phyloP scores from a whole-genome alignment of 495 filamentous ascomycete species.

The Clavariopsis aquatica region DNA sequence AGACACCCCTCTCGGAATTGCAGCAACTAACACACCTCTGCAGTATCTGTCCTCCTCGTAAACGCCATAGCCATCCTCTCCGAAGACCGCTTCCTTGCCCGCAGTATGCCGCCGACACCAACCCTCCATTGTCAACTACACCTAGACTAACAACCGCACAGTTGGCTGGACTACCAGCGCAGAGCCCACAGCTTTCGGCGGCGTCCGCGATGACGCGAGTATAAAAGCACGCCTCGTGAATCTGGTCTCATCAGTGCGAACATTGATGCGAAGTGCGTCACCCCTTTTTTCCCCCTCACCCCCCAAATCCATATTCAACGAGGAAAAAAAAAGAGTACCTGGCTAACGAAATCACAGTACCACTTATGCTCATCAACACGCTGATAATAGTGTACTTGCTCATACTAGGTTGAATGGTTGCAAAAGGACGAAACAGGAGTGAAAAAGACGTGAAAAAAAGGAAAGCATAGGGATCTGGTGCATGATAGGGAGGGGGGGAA shows the following conservation, averaged over 20 bases:
- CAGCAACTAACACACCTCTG: constrained; percentile 18
- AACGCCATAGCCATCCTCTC: constrained; percentile 95
- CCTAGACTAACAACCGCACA: constrained; percentile 42
- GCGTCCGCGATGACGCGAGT: constrained; percentile 68
- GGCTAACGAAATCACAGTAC: constrained; percentile 63
- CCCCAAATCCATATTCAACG: background rate
- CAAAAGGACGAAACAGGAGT: background rate
- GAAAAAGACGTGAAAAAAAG: background rate
- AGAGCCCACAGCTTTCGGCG: constrained; percentile 72
- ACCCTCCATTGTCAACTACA: constrained; percentile 1
- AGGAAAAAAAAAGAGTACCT: too few relatives aligned
- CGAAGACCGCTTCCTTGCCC: constrained; percentile 95
- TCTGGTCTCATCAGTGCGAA: constrained; percentile 85
- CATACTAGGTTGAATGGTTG: constrained; percentile 75
- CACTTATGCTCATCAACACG: constrained; percentile 87
- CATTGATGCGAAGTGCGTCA: constrained; percentile 87
- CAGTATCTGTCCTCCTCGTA: constrained; percentile 81
- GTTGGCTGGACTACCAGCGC: constrained; percentile 76
- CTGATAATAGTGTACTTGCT: constrained; percentile 55
- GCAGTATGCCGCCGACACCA: constrained; percentile 79
- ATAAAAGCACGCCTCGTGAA: constrained; percentile 86
- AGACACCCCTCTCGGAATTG: background rate
- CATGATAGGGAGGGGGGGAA: too few relatives aligned
- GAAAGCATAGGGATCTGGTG: too few relatives aligned
- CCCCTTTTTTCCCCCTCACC: background rate